Percentiles rank a stretch among this genome's conserved stretches.
These are phyloP conservation scores for Aspergillus niger DNA, from an alignment of 2,329 filamentous ascomycete species.

Conservation along the genomic window DNA sequence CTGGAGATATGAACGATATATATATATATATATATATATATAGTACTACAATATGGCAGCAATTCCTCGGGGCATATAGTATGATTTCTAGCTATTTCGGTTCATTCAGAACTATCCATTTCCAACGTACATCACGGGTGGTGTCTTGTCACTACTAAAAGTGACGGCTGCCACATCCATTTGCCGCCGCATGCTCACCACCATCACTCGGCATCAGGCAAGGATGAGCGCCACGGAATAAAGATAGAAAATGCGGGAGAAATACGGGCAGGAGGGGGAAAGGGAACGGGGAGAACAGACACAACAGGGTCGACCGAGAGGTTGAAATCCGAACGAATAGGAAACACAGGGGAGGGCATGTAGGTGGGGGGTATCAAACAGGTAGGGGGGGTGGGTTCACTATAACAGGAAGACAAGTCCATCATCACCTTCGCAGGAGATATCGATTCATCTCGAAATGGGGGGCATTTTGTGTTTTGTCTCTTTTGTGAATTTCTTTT, in stretches of 20 bases:
- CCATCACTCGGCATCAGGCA: slow-evolving; percentile 10
- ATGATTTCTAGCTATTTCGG: slow-evolving; percentile 12
- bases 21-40: too few species aligned
- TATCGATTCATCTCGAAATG: neutral
- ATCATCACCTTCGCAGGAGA: slow-evolving; percentile 10
- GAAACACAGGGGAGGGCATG: slow-evolving; percentile 7
- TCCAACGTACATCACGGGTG: slow-evolving; percentile 21
- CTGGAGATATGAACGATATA: too few species aligned
- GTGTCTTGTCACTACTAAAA: slow-evolving; percentile 21
- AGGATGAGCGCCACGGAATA: slow-evolving; percentile 36
- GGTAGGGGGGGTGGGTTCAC: slow-evolving; percentile 5
- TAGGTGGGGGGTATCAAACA: slow-evolving; percentile 29
- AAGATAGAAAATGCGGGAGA: slow-evolving; percentile 12
- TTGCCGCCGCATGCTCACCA: slow-evolving; percentile 5
- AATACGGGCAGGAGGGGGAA: slow-evolving; percentile 12
- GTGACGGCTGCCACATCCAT: slow-evolving; percentile 41
- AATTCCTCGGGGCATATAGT: neutral
- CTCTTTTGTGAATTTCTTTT: slow-evolving; percentile 21
- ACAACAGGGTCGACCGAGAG: neutral
- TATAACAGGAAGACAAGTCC: slow-evolving; percentile 12
- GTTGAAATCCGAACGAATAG: slow-evolving; percentile 1
- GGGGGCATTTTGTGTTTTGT: slow-evolving; percentile 6
- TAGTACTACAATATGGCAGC: neutral
- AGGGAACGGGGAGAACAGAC: neutral
- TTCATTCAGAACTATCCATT: slow-evolving; percentile 22